These are phyloP conservation scores for Suillus placidus DNA, from an alignment of 768 basidiomycete species.

Conservation along the genomic window DNA sequence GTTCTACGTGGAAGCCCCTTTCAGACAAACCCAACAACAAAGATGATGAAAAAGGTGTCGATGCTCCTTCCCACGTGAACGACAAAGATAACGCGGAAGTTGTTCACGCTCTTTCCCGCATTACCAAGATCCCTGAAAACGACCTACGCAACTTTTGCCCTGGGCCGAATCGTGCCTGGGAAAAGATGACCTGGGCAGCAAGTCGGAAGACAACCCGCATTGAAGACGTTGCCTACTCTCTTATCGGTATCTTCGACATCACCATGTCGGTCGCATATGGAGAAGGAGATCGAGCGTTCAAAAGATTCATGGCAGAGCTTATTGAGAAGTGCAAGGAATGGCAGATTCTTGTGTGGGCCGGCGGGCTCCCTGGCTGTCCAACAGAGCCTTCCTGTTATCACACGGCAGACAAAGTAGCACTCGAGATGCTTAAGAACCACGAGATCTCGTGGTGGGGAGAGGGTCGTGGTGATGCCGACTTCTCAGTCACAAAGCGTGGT, in stretches of 20 bases:
- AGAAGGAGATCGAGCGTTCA: conserved; percentile 19
- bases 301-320: conserved; percentile 16
- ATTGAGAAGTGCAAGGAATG: conserved; percentile 14
- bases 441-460: conserved; percentile 7
- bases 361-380: conserved; percentile 1
- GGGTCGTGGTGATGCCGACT: conserved; percentile 5
- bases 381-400: conserved; percentile 1
- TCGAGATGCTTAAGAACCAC: conserved; percentile 2
- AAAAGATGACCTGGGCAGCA: conserved; percentile 19
- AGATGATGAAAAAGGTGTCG: too few relatives aligned
- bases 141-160: conserved; percentile 6
- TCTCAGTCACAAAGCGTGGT: conserved; percentile 12
- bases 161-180: conserved; percentile 9
- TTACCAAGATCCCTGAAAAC: conserved; percentile 9
- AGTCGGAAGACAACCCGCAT: conserved; percentile 18
- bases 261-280: conserved; percentile 19
- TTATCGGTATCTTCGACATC: conserved; percentile 19
- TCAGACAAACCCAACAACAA: conserved; percentile 1
- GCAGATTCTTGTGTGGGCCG: conserved; percentile 12
- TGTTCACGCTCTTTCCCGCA: background rate
- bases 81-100: background rate
- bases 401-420: background rate
- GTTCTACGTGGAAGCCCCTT: conserved; percentile 11
- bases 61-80: too few relatives aligned
- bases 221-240: conserved; percentile 23